A percentile compares a stretch with the other conserved stretches of the same genome.
phyloP scores from a whole-genome alignment of 2,329 filamentous ascomycete genomes.

The Ophiostoma sp. region DNA sequence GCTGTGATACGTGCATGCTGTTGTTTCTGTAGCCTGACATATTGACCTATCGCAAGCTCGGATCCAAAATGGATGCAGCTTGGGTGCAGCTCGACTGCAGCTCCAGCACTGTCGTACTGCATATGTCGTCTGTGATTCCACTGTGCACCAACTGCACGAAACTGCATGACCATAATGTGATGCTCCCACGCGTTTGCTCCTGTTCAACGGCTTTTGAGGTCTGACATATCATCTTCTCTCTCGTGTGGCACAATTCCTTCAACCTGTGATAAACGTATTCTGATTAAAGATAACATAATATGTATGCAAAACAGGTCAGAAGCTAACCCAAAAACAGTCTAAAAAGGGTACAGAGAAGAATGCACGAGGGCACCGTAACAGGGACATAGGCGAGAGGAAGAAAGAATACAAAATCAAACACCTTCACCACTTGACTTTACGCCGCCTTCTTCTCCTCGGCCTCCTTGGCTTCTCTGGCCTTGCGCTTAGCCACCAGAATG shows the following conservation, averaged over 20 bases:
- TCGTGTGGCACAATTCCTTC: neutral
- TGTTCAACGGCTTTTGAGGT: neutral
- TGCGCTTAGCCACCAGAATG: constrained; percentile 33
- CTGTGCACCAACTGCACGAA: neutral
- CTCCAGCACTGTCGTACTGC: constrained; percentile 4
- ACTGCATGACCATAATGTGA: neutral
- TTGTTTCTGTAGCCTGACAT: neutral
- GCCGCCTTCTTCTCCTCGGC: constrained; percentile 4
- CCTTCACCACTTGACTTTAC: neutral
- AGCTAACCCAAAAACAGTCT: neutral
- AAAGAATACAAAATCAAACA: neutral
- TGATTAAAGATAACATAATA: neutral
- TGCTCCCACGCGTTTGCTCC: neutral
- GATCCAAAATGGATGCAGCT: neutral
- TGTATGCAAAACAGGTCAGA: neutral
- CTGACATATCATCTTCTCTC: neutral
- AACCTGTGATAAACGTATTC: neutral
- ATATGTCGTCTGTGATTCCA: constrained; percentile 5
- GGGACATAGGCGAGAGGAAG: neutral
- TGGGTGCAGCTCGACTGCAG: neutral
- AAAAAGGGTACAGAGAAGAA: neutral
- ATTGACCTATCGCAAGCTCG: neutral
- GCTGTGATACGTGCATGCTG: neutral
- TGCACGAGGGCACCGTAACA: neutral
- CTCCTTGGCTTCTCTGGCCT: constrained; percentile 18